Conservation (phyloP, 2,329 filamentous ascomycete species). For the Fusarium sp. region DNA sequence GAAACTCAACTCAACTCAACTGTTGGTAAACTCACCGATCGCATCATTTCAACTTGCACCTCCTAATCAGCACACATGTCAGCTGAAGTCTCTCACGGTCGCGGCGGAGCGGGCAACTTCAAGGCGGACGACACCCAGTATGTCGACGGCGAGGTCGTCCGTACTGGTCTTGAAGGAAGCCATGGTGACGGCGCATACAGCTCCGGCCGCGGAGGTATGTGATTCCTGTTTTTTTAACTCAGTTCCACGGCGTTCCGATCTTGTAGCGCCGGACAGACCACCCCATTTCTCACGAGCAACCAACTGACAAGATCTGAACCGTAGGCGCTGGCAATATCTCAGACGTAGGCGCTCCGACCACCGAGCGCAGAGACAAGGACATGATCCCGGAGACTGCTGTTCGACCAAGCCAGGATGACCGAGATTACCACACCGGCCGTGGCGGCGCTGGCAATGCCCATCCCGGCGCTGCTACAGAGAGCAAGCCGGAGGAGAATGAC, state of each 20-base stretch:
- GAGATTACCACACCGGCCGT: conserved; percentile 66
- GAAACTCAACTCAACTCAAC: neutral
- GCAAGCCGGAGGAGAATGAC: conserved; percentile 45
- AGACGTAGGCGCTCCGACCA: conserved; percentile 54
- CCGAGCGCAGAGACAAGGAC: conserved; percentile 60
- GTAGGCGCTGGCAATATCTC: conserved; percentile 67
- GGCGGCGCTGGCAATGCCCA: conserved; percentile 67
- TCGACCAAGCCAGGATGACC: conserved; percentile 57
- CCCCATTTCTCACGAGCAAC: neutral
- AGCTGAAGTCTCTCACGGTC: conserved; percentile 66
- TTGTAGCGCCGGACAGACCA: neutral
- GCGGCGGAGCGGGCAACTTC: conserved; percentile 70
- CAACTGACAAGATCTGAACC: conserved; percentile 14
- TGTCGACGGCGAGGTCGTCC: conserved; percentile 69
- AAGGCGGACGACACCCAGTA: conserved; percentile 66
- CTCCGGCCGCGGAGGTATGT: conserved; percentile 66
- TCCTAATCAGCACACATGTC: conserved; percentile 44
- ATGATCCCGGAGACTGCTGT: conserved; percentile 62
- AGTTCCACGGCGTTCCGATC: neutral
- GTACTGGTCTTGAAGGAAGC: conserved; percentile 61
- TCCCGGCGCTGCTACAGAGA: conserved; percentile 49
- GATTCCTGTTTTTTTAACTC: conserved; percentile 1
- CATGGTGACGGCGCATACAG: conserved; percentile 68
- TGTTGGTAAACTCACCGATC: neutral
- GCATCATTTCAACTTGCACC: conserved; percentile 1